These are phyloP conservation scores for Podochytrium sp. DNA, from an alignment of 192 early-diverging fungal genomes.

Conservation along the genomic window DNA sequence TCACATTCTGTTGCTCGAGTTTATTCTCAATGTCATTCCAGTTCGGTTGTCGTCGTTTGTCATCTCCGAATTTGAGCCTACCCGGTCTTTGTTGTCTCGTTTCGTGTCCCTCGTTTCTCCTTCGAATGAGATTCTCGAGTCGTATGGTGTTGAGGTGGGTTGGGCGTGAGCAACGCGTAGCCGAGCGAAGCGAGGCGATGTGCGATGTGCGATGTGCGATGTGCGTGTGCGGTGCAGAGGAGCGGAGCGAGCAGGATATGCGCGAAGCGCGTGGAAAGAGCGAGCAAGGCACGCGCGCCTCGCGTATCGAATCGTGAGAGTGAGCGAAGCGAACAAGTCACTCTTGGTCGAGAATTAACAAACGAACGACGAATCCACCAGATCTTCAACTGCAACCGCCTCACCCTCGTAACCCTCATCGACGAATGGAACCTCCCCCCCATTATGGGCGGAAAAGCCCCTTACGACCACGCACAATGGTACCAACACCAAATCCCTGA, in stretches of 20 bases:
- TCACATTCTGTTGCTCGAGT: constrained; percentile 20
- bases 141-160: constrained; percentile 5
- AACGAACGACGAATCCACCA: neutral
- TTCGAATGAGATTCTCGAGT: neutral
- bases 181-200: too few relatives aligned
- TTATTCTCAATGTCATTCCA: constrained; percentile 19
- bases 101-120: neutral
- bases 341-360: neutral
- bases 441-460: neutral
- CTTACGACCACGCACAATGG: constrained; percentile 12
- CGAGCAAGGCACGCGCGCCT: too few relatives aligned
- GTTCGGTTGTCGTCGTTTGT: neutral
- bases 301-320: too few relatives aligned
- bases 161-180: too few relatives aligned
- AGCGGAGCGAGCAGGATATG: too few relatives aligned
- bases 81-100: neutral
- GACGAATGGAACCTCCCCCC: neutral
- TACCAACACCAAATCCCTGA: neutral
- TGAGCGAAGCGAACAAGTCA: too few relatives aligned
- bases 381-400: constrained; percentile 15
- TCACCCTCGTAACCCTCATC: neutral
- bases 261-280: too few relatives aligned
- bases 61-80: neutral
- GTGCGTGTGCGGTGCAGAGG: too few relatives aligned
- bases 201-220: too few relatives aligned